Base-by-base conservation (phyloP, 768 basidiomycete genomes). In the Tulasnella sp. region DNA sequence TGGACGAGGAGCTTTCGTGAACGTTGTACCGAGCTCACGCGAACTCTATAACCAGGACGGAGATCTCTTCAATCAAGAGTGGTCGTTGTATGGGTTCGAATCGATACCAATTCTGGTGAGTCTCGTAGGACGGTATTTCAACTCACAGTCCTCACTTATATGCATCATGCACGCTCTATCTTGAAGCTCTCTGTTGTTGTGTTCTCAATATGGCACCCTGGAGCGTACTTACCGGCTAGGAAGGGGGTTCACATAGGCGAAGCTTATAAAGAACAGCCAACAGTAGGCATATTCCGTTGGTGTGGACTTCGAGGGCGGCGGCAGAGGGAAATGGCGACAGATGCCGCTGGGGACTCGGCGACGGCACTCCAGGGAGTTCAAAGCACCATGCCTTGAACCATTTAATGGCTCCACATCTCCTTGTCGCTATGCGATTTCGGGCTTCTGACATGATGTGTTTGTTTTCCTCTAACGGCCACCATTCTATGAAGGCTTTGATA, bases 241-340 rank as follows among this genome's bases (percentile, higher is more conserved):
- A 82, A 80, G 54, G 81, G 81, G n/a, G 69, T 80, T 3, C 46
- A 75, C 20, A 76, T 80, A 9, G 73, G 80, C n/a, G 81, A 80
- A 16, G 80, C 73, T 31, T 22, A 72, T 22, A 64, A 79, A 77
- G 74, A 44, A 44, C 74, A 69, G 20, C 28, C 4, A 18, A 28
- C 11, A 6, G 12, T 14, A 7, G 28, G 64, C 31, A 37, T 6
- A 0, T 69, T 37, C 8, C 3, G 24, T 5, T 69, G 64, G 24
- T 69, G 64, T 37, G 64, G 64, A 14, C 64, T 28, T 6, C 34
- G 64, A 14, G 24, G 64, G 31, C 31, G 16, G 34, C 31, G 28
- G n/a, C n/a, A 16, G n/a, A 64, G 28, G 31, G 60, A 69, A 16
- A 1, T 24, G 28, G 34, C 6, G 28, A 34, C 31, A 69, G 64